Evolutionary conservation across 768 basidiomycete genomes (phyloP).

Genomic region (Russula olivacea): DNA sequence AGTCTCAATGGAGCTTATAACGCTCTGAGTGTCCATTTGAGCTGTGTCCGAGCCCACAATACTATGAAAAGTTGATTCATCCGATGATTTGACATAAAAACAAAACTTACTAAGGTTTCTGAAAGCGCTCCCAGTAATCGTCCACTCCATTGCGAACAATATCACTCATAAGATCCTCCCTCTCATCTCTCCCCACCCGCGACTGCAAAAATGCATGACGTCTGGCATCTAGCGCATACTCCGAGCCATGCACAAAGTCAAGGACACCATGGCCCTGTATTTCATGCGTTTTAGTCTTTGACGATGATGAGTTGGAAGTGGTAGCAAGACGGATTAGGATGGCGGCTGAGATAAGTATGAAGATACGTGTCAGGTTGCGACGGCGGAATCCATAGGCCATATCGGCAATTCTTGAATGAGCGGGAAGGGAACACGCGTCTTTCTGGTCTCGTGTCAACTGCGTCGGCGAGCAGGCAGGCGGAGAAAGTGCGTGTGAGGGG

Average conservation of each 20-base stretch:
- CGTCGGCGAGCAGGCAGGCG: not conserved
- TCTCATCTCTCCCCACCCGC: slow-evolving; percentile 81
- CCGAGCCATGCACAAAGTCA: slow-evolving; percentile 57
- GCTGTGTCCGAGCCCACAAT: slow-evolving; percentile 79
- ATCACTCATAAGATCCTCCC: slow-evolving; percentile 71
- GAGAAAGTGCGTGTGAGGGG: not conserved
- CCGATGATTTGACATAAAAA: not conserved
- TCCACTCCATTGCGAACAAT: slow-evolving; percentile 69
- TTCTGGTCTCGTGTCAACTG: not conserved
- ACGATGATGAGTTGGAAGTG: slow-evolving; percentile 29
- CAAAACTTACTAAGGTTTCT: slow-evolving; percentile 76
- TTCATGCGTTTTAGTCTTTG: slow-evolving; percentile 32
- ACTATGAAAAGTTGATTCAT: slow-evolving; percentile 34
- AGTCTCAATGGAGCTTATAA: slow-evolving; percentile 85
- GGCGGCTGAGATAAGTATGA: slow-evolving; percentile 33
- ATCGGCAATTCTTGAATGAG: not conserved
- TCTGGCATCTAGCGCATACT: slow-evolving; percentile 83
- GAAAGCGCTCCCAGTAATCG: slow-evolving; percentile 92
- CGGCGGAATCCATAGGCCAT: slow-evolving; percentile 35
- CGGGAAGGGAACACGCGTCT: not conserved
- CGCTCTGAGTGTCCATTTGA: slow-evolving; percentile 85
- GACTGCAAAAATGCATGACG: slow-evolving; percentile 84
- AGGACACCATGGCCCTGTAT: slow-evolving; percentile 57
- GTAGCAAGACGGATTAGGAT: slow-evolving; percentile 38
- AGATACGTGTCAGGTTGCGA: slow-evolving; percentile 43